Conservation (phyloP, 164 flowering plant genomes). For the Amborella trichopoda region DNA sequence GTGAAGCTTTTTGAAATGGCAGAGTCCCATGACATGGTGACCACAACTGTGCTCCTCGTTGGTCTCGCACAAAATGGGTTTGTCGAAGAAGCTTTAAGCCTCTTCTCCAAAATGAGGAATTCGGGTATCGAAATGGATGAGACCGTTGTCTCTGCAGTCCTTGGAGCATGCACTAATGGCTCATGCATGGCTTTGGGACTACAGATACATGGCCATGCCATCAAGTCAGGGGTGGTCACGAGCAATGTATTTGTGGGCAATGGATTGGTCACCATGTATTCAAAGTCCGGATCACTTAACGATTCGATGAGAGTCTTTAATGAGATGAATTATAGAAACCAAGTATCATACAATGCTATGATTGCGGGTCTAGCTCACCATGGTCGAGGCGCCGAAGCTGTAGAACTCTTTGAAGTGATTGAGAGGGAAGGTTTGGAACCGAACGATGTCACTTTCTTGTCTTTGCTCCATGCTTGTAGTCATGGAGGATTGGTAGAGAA, state of each 20-base stretch:
- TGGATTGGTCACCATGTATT: neutral
- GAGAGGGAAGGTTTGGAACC: conserved; percentile 22
- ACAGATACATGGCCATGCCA: conserved; percentile 61
- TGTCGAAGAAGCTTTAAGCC: conserved; percentile 56
- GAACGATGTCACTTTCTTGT: conserved; percentile 64
- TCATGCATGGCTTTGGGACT: conserved; percentile 56
- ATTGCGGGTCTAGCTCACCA: conserved; percentile 64
- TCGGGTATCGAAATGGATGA: conserved; percentile 44
- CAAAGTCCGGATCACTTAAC: neutral
- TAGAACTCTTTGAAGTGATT: conserved; percentile 52
- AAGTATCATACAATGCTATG: neutral
- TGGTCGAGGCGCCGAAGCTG: conserved; percentile 51
- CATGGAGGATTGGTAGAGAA: conserved; percentile 53
- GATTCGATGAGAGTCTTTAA: neutral
- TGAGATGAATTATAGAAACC: neutral
- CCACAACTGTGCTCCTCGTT: conserved; percentile 69
- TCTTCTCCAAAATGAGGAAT: conserved; percentile 45
- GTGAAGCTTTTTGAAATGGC: conserved; percentile 17
- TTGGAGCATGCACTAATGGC: conserved; percentile 37
- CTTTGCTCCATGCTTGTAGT: conserved; percentile 63
- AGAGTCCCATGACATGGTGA: conserved; percentile 52
- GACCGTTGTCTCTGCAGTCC: conserved; percentile 62
- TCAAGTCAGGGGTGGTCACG: conserved; percentile 42
- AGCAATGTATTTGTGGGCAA: neutral
- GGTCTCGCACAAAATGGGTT: conserved; percentile 86